Percentiles rank a stretch among this genome's conserved stretches.
Evolutionary conservation across 164 flowering plant species (phyloP).

Genomic region (Berberis vulgaris): DNA sequence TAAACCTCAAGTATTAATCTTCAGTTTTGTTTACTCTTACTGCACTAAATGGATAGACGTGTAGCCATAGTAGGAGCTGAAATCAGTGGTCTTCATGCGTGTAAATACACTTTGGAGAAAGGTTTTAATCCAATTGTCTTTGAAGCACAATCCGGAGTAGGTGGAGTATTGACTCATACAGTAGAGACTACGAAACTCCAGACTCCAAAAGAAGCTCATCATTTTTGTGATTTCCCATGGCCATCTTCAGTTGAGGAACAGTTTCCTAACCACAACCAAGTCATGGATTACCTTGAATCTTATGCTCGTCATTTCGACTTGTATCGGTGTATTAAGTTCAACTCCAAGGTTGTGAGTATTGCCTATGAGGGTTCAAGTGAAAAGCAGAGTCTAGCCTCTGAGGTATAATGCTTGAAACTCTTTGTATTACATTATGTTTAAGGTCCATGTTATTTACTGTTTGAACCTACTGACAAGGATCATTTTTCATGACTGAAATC

Average conservation of each 20-base stretch:
- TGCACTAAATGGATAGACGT: too few relatives aligned
- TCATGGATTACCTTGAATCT: slow-evolving; percentile 38
- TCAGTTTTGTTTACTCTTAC: too few relatives aligned
- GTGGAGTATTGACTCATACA: not conserved
- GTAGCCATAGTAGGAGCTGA: too few relatives aligned
- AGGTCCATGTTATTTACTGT: too few relatives aligned
- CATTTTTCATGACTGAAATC: not conserved
- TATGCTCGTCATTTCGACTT: slow-evolving; percentile 34
- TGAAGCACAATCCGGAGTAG: too few relatives aligned
- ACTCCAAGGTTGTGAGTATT: slow-evolving; percentile 26
- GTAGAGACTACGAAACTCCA: not conserved
- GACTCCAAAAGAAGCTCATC: not conserved
- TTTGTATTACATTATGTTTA: slow-evolving; percentile 3
- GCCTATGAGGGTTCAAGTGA: slow-evolving; percentile 23
- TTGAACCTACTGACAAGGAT: too few relatives aligned
- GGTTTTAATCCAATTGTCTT: too few relatives aligned
- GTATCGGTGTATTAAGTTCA: slow-evolving; percentile 24
- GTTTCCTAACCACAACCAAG: slow-evolving; percentile 34
- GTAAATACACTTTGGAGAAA: too few relatives aligned
- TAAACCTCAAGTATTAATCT: too few relatives aligned
- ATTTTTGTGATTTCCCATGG: not conserved
- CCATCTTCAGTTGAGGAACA: slow-evolving; percentile 7
- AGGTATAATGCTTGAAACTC: slow-evolving; percentile 31
- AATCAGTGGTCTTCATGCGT: too few relatives aligned
- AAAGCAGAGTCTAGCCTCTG: slow-evolving; percentile 21